Evolutionary conservation across 345 rosid species (phyloP).

Genomic region (Rhodomyrtus tomentosa): DNA sequence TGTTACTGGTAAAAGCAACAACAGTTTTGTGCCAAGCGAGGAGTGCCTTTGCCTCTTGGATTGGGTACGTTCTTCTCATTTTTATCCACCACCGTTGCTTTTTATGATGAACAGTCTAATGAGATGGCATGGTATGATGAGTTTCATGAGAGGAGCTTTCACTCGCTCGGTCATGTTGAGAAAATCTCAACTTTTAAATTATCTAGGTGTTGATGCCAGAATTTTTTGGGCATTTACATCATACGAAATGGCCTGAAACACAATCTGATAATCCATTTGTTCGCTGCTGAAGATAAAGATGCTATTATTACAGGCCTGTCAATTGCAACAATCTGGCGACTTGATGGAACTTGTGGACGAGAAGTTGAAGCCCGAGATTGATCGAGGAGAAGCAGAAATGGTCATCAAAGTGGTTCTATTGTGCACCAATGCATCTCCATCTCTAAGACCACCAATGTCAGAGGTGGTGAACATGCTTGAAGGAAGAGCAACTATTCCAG

Average conservation of each 20-base stretch:
- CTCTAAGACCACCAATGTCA: slow-evolving; percentile 17
- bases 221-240: neutral
- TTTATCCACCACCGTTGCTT: neutral
- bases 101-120: neutral
- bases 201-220: neutral
- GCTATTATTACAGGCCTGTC: slow-evolving; percentile 8
- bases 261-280: neutral
- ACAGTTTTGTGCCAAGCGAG: slow-evolving; percentile 1
- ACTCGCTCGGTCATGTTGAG: neutral
- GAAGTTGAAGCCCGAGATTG: slow-evolving; percentile 1
- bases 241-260: neutral
- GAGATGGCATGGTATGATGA: neutral
- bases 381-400: slow-evolving; percentile 7
- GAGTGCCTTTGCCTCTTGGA: slow-evolving; percentile 18
- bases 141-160: neutral
- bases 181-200: neutral
- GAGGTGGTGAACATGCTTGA: slow-evolving; percentile 19
- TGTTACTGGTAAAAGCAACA: slow-evolving; percentile 17
- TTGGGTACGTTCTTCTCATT: slow-evolving; percentile 11
- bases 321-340: slow-evolving; percentile 7
- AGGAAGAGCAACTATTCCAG: slow-evolving; percentile 11
- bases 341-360: slow-evolving; percentile 15
- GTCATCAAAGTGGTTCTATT: slow-evolving; percentile 9
- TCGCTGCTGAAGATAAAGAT: neutral
- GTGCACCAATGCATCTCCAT: slow-evolving; percentile 15